These are phyloP conservation scores for Paraphoma sp. DNA, from an alignment of 2,329 filamentous ascomycete species.

Conservation along the genomic window DNA sequence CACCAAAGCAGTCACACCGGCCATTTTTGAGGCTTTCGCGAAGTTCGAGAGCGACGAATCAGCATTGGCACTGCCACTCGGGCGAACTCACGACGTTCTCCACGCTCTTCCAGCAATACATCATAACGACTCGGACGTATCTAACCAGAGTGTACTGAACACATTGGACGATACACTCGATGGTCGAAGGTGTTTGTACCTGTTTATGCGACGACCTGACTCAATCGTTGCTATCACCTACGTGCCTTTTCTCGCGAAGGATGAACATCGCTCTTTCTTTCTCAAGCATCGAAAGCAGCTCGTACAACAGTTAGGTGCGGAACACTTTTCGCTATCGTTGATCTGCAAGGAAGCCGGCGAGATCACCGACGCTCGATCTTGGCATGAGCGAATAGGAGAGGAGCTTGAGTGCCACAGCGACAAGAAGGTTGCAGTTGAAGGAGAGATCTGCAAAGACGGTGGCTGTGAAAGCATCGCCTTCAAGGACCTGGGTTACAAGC, in stretches of 20 bases:
- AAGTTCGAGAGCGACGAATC: background rate
- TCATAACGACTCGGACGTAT: background rate
- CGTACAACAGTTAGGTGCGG: slow-evolving; percentile 17
- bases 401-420: background rate
- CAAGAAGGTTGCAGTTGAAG: background rate
- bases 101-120: slow-evolving; percentile 8
- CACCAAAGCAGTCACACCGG: background rate
- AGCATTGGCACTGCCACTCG: slow-evolving; percentile 1
- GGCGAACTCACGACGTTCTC: background rate
- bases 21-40: slow-evolving; percentile 1
- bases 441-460: background rate
- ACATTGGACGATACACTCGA: slow-evolving; percentile 21
- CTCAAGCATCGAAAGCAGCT: slow-evolving; percentile 18
- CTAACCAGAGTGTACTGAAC: slow-evolving; percentile 22
- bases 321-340: slow-evolving; percentile 21
- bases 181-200: slow-evolving; percentile 21
- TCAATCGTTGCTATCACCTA: slow-evolving; percentile 29
- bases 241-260: slow-evolving; percentile 26
- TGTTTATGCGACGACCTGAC: slow-evolving; percentile 24
- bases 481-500: slow-evolving; percentile 27
- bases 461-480: background rate
- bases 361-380: slow-evolving; percentile 32
- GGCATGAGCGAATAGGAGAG: slow-evolving; percentile 22
- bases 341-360: slow-evolving; percentile 39
- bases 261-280: slow-evolving; percentile 9